Percentiles rank a stretch among this genome's conserved stretches.
Evolutionary conservation across 2,329 filamentous ascomycete species (phyloP).

Genomic region (Grosmannia huntii): DNA sequence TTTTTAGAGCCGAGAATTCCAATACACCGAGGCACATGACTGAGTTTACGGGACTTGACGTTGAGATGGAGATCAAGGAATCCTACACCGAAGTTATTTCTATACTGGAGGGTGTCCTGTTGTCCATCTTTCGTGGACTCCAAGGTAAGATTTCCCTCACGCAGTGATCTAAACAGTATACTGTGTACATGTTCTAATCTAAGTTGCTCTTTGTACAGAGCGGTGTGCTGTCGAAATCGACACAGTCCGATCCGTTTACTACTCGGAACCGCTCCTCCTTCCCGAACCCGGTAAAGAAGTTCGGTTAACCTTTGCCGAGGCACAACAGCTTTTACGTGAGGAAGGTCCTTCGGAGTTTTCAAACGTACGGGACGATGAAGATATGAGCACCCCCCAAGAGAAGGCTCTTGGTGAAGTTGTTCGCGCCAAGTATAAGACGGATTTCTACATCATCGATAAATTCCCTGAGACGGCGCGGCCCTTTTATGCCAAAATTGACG

Average conservation of each 20-base stretch:
- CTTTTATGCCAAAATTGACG: constrained; percentile 81
- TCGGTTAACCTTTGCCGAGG: constrained; percentile 65
- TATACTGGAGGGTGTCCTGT: constrained; percentile 60
- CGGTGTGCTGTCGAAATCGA: constrained; percentile 61
- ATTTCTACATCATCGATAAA: constrained; percentile 96
- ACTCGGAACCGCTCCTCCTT: constrained; percentile 65
- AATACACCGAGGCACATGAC: constrained; percentile 80
- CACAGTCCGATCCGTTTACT: constrained; percentile 58
- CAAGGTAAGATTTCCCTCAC: constrained; percentile 19
- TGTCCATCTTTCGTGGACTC: constrained; percentile 69
- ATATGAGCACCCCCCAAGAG: constrained; percentile 70
- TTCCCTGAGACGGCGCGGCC: constrained; percentile 82
- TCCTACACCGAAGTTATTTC: constrained; percentile 63
- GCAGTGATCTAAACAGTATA: neutral
- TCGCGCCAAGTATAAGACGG: constrained; percentile 78
- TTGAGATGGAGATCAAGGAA: constrained; percentile 80
- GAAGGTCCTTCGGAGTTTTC: constrained; percentile 55
- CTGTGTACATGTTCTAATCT: constrained; percentile 3
- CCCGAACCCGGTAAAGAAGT: constrained; percentile 63
- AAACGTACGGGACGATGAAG: constrained; percentile 63
- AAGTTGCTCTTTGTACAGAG: constrained; percentile 18
- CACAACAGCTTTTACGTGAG: constrained; percentile 62
- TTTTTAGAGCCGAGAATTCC: constrained; percentile 77
- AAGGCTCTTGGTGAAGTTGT: constrained; percentile 82
- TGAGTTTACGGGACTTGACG: constrained; percentile 78